phyloP scores from a whole-genome alignment of 768 basidiomycete species.

The Fistulinella prunicolor region DNA sequence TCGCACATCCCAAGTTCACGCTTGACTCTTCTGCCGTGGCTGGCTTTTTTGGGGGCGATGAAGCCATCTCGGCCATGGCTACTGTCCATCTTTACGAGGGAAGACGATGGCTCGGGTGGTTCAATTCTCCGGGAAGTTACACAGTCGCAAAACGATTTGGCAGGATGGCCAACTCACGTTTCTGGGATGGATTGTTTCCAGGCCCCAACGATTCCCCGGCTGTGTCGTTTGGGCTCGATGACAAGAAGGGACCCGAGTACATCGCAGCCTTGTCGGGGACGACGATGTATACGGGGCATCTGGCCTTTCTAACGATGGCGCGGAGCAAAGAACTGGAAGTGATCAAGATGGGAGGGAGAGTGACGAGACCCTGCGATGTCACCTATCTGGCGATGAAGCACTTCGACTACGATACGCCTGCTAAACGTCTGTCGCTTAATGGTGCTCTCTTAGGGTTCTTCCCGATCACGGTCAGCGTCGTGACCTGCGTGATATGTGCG shows the following conservation, averaged over 20 bases:
- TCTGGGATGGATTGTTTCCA: conserved; percentile 36
- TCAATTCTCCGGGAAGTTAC: no score
- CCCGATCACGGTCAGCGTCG: no score
- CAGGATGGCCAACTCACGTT: conserved; percentile 26
- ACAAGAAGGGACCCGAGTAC: no score
- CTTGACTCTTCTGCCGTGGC: conserved; percentile 33
- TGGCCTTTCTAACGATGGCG: conserved; percentile 26
- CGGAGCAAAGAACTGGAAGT: neutral
- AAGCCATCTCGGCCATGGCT: conserved; percentile 36
- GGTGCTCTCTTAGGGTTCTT: no score
- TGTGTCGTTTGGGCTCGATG: conserved; percentile 28
- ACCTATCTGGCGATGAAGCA: conserved; percentile 19
- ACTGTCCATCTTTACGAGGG: conserved; percentile 31
- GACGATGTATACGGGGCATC: conserved; percentile 25
- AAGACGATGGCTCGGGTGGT: conserved; percentile 35
- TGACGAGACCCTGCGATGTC: conserved; percentile 11
- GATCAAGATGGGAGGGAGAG: neutral
- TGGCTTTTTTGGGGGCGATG: no score
- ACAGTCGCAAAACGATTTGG: conserved; percentile 33
- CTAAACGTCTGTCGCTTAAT: conserved; percentile 3
- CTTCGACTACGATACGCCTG: neutral
- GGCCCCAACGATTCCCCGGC: conserved; percentile 25
- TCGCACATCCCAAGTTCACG: conserved; percentile 8
- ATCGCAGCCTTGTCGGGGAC: conserved; percentile 31
- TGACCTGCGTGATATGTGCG: no score